Conservation (phyloP, 768 basidiomycete species). For the Lactarius hatsudake region DNA sequence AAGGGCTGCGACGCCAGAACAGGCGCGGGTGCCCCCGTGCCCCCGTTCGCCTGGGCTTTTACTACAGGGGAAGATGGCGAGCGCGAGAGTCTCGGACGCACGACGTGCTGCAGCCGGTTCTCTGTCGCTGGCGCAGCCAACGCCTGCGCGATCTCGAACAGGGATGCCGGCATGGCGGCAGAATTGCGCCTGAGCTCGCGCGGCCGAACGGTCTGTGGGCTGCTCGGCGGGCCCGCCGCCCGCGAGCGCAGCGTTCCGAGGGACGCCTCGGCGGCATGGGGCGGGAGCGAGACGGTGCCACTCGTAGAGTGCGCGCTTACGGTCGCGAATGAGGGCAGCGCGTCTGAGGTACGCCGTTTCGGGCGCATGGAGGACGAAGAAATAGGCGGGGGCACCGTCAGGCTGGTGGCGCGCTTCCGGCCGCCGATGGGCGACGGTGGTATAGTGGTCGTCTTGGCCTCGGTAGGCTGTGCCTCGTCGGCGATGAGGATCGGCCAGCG, state of each 20-base stretch:
- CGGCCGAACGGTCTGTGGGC: conserved; percentile 8
- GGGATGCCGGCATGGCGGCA: conserved; percentile 12
- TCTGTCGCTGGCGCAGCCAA: conserved; percentile 8
- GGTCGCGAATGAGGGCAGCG: neutral
- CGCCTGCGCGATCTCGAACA: conserved; percentile 27
- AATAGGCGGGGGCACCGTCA: conserved; percentile 5
- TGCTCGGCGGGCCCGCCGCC: conserved; percentile 1
- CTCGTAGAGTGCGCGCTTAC: conserved; percentile 12
- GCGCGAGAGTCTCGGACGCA: conserved; percentile 49
- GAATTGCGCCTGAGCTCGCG: conserved; percentile 24
- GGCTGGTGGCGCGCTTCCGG: conserved; percentile 28
- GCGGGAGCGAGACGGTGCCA: conserved; percentile 23
- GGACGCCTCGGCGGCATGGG: conserved; percentile 23
- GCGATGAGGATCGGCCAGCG: conserved; percentile 80
- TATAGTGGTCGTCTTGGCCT: conserved; percentile 17
- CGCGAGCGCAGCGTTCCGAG: conserved; percentile 22
- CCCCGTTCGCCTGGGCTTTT: conserved; percentile 33
- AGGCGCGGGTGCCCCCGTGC: conserved; percentile 19
- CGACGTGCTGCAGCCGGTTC: conserved; percentile 13
- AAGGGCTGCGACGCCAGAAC: conserved; percentile 27
- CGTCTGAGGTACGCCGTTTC: conserved; percentile 24
- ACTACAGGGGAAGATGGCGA: conserved; percentile 56
- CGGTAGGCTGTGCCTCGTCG: conserved; percentile 1
- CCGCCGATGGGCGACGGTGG: conserved; percentile 23
- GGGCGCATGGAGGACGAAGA: neutral